phyloP scores from a whole-genome alignment of 1,284 basidiomycete genomes.

The Mycena citricolor region DNA sequence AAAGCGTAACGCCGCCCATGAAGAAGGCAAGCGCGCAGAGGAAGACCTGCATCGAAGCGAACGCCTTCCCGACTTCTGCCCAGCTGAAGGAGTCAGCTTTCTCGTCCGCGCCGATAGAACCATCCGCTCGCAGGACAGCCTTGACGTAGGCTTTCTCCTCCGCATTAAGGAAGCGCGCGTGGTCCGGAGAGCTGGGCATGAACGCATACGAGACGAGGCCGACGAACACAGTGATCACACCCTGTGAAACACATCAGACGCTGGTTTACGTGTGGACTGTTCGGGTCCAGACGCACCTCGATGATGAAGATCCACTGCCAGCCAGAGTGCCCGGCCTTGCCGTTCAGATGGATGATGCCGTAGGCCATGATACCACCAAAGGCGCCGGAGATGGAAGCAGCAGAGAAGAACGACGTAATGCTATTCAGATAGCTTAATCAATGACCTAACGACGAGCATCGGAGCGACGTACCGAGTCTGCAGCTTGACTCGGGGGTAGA shows the following conservation, averaged over 20 bases:
- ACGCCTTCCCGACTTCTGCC: constrained; percentile 38
- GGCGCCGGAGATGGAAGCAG: constrained; percentile 58
- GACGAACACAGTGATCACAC: constrained; percentile 44
- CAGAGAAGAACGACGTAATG: constrained; percentile 56
- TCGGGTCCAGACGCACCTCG: constrained; percentile 24
- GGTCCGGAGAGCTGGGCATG: constrained; percentile 48
- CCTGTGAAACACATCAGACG: constrained; percentile 20
- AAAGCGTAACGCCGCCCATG: constrained; percentile 38
- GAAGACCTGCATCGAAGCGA: constrained; percentile 39
- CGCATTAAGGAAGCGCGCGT: constrained; percentile 46
- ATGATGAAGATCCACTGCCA: constrained; percentile 41
- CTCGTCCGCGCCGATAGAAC: constrained; percentile 32
- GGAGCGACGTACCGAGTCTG: constrained; percentile 52
- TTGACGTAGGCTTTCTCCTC: constrained; percentile 39
- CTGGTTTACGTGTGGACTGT: neutral
- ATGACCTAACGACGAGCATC: neutral
- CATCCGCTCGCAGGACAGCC: constrained; percentile 35
- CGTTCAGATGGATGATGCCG: constrained; percentile 54
- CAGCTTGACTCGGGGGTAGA: constrained; percentile 57
- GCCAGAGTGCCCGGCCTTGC: constrained; percentile 39
- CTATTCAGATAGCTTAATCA: constrained; percentile 29
- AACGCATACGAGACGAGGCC: constrained; percentile 45
- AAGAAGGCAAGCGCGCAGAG: constrained; percentile 37
- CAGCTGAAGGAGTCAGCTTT: constrained; percentile 36
- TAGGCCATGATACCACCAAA: constrained; percentile 66